Base-by-base conservation (phyloP, 495 filamentous ascomycete species). In the Amniculicola lignicola region DNA sequence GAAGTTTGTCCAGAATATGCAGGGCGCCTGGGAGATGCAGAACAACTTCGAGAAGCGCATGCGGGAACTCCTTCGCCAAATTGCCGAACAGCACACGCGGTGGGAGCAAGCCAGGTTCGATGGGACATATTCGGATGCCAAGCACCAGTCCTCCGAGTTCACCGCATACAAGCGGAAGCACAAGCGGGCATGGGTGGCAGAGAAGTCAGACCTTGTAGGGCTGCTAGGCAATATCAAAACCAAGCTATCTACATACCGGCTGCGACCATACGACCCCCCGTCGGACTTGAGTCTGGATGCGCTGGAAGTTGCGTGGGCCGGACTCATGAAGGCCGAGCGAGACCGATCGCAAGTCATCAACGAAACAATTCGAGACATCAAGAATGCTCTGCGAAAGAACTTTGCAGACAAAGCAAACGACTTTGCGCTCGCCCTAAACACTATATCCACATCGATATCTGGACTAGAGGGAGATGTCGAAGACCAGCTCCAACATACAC, bases 11-110 rank as follows among this genome's bases (percentile, higher is more conserved):
- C 89, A 87, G 66, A 96, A 93, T 66, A 97, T 97, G 93, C 90
- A 96, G 60, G 93, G 92, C n/a, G 90, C 93, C 2, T 97, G 94
- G 93, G 90, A 94, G 66, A 98, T 98, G 93, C 90, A 98, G 71
- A 93, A 87, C 67, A 86, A 85, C 12, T 98, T 89, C 66, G 93
- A 98, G 80, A 78, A 82, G 63, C 80, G 92, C 38, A 93, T 96
- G 88, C 78, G 79, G 25, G 86, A 83, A 49, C 72, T 98, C 7
- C 74, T 97, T 43, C 75, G 80, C 54, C 77, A 84, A 57, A 91
- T 97, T 59, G 76, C 75, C 6, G 78, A 78, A 39, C 89, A 95
- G 69, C 75, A 82, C 41, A 73, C 85, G 41, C 69, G 75, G 51
- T 97, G 94, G 92, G 76, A 85, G 50, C 78, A 77, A 23, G 80